A percentile compares a stretch with the other conserved stretches of the same genome.
These are phyloP conservation scores for Daldinia decipiens DNA, from an alignment of 495 filamentous ascomycete genomes.

Conservation along the genomic window DNA sequence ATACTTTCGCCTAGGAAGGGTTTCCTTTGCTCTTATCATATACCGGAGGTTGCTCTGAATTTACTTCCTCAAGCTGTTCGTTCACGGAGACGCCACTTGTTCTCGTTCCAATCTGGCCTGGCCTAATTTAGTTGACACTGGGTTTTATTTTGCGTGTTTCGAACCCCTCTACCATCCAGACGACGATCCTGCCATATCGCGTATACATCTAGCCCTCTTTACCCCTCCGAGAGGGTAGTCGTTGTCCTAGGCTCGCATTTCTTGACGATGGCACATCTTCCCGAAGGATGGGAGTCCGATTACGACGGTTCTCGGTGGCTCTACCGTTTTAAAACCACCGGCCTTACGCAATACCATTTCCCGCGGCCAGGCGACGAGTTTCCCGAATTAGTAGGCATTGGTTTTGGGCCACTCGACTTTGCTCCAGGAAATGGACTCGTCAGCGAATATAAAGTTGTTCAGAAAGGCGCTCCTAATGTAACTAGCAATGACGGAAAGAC, in stretches of 20 bases:
- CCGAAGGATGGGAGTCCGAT: conserved; percentile 59
- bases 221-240: neutral
- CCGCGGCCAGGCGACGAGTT: conserved; percentile 62
- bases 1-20: neutral
- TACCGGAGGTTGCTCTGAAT: neutral
- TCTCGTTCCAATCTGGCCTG: conserved; percentile 1
- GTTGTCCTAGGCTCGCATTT: neutral
- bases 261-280: conserved; percentile 50
- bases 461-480: conserved; percentile 9
- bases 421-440: conserved; percentile 51
- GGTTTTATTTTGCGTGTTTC: neutral
- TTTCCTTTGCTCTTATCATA: conserved; percentile 1
- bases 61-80: neutral
- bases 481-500: conserved; percentile 6
- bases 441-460: conserved; percentile 50
- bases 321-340: conserved; percentile 58
- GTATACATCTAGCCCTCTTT: neutral
- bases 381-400: conserved; percentile 55
- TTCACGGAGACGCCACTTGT: neutral
- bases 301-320: conserved; percentile 62
- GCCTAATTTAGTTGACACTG: neutral
- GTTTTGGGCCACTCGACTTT: conserved; percentile 48
- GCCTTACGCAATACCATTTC: conserved; percentile 59
- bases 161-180: neutral
- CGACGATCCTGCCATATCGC: neutral